A percentile compares a stretch with the other conserved stretches of the same genome.
These are phyloP conservation scores for Wickerhamomyces sydowiorum DNA, from an alignment of 805 yeast genomes.

Conservation along the genomic window DNA sequence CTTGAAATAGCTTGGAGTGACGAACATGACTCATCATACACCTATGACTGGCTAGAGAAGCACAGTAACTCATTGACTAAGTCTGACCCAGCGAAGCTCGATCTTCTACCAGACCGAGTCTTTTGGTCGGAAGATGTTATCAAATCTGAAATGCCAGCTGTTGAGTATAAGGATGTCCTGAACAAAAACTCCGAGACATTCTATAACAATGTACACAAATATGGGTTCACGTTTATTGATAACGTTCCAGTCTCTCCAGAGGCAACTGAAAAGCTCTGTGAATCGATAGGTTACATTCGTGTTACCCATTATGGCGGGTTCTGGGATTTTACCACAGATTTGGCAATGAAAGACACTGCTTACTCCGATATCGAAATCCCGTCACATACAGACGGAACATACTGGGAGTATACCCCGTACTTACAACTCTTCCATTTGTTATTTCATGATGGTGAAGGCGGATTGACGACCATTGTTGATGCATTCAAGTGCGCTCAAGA, in stretches of 20 bases:
- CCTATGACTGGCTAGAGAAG: conserved; percentile 14
- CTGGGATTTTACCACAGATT: conserved; percentile 72
- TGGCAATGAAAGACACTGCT: conserved; percentile 65
- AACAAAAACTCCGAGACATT: conserved; percentile 19
- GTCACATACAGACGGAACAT: conserved; percentile 69
- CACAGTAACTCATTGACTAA: conserved; percentile 26
- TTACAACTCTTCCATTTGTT: conserved; percentile 63
- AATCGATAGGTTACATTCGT: conserved; percentile 52
- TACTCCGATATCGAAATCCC: conserved; percentile 62
- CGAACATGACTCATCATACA: conserved; percentile 13
- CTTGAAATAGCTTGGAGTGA: conserved; percentile 10
- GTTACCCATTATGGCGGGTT: conserved; percentile 77
- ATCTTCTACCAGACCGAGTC: conserved; percentile 33
- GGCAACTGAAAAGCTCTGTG: conserved; percentile 52
- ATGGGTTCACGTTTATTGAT: conserved; percentile 59
- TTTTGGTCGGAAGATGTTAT: conserved; percentile 40
- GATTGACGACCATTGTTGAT: conserved; percentile 62
- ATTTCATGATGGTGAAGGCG: conserved; percentile 61
- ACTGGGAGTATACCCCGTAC: conserved; percentile 71
- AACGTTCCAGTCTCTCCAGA: conserved; percentile 56
- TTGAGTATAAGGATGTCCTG: conserved; percentile 44
- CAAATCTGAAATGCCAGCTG: conserved; percentile 19
- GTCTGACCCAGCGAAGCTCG: conserved; percentile 27
- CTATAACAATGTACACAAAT: conserved; percentile 19
- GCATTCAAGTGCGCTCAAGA: conserved; percentile 55